Percentiles rank a stretch among this genome's conserved stretches.
Conservation (phyloP, 257 asterid genomes). For the Jacaranda copaia region DNA sequence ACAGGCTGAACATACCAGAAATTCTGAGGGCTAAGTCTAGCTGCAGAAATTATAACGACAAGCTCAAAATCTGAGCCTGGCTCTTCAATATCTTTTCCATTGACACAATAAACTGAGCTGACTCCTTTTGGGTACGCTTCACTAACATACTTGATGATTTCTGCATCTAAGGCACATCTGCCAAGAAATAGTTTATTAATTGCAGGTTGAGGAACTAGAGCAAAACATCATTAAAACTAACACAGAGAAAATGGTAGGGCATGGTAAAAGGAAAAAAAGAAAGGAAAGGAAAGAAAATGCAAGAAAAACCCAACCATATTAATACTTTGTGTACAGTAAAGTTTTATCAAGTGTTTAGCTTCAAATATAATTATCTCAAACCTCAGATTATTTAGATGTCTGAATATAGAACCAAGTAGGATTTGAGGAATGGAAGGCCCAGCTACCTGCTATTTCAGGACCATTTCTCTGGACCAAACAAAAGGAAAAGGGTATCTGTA, state of each 20-base stretch:
- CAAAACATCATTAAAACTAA: slow-evolving; percentile 33
- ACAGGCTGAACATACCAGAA: slow-evolving; percentile 68
- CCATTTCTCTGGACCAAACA: slow-evolving; percentile 4
- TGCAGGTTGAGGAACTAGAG: slow-evolving; percentile 28
- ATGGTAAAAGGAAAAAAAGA: not conserved
- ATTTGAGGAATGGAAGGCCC: not conserved
- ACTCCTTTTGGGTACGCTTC: slow-evolving; percentile 94
- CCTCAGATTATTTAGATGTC: not conserved
- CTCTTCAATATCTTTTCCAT: slow-evolving; percentile 87
- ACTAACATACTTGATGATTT: slow-evolving; percentile 78
- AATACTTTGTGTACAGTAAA: not conserved
- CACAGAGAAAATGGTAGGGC: not conserved
- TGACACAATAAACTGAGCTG: slow-evolving; percentile 79
- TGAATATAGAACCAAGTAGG: not conserved
- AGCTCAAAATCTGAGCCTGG: slow-evolving; percentile 88
- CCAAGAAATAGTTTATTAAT: slow-evolving; percentile 35
- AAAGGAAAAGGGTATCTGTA: not conserved
- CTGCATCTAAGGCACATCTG: slow-evolving; percentile 90
- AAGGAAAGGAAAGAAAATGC: not conserved
- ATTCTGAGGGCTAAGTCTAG: slow-evolving; percentile 92
- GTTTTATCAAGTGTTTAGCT: slow-evolving; percentile 12
- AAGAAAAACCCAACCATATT: not conserved
- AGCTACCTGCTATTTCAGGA: not conserved
- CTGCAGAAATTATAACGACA: slow-evolving; percentile 91
- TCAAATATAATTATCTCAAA: not conserved